Evolutionary conservation across 352 stramenopile genomes (phyloP), one percentile per base, ranked within the genome.

Genomic region (Saprolegnia parasitica): DNA sequence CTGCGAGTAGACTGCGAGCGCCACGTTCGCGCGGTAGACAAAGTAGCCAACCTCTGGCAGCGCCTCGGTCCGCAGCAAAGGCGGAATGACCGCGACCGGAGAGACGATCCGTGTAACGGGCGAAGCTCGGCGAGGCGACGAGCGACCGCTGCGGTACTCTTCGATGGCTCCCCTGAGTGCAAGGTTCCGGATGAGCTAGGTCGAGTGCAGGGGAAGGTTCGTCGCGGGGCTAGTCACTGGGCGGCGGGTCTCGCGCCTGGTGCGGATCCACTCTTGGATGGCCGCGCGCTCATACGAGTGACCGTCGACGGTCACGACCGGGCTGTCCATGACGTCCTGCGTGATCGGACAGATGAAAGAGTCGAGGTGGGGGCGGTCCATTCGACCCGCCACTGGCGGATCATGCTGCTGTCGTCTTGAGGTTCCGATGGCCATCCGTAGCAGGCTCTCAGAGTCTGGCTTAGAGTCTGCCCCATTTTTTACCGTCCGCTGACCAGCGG

Each of bases 251-350:
- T 35, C 29, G 29, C 29, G 29, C 2, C 29, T 77, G 20, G 61
- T 57, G 23, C 49, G n/a, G 35, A 86, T 72, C 78, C 78, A 86
- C 71, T 86, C 56, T 40, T 70, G 40, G 67, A 86, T 84, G 13
- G 65, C 67, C 15, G 26, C 32, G 8, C 78, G 72, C 54, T 86
- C 78, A 71, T 86, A 86, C 29, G 74, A 68, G 52, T 82, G 72
- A 5, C 78, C 78, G 68, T 86, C 78, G 45, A 50, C 56, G 11
- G 68, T 65, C 16, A 80, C 62, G 15, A 86, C 78, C 16, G 78
- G 78, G 56, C 86, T 78, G 18, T 58, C 64, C 78, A 86, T 86
- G 23, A 86, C 65, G 20, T 74, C 18, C 13, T 61, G 47, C 16
- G 32, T 73, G 64, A 83, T 77, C 20, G 77, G 71, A 55, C 74